These are phyloP conservation scores for Priceomyces castillae DNA, from an alignment of 805 yeast genomes.

Conservation along the genomic window DNA sequence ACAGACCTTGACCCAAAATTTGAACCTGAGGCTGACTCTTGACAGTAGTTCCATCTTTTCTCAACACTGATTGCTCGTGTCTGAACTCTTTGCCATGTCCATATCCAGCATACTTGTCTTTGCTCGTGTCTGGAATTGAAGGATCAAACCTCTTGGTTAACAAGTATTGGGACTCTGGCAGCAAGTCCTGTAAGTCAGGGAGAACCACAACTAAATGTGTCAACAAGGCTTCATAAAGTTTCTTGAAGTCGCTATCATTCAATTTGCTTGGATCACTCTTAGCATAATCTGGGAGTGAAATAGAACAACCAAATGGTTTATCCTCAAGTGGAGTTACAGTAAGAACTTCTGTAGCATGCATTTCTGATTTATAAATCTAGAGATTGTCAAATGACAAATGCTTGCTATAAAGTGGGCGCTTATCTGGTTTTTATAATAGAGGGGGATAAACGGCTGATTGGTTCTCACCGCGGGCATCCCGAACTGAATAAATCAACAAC, in stretches of 20 bases:
- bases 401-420: too few relatives aligned
- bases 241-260: conserved; percentile 61
- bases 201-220: conserved; percentile 70
- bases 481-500: too few relatives aligned
- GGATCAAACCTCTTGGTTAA: conserved; percentile 81
- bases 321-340: conserved; percentile 45
- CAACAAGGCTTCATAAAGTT: conserved; percentile 62
- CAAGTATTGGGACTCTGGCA: conserved; percentile 73
- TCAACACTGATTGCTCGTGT: conserved; percentile 57
- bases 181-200: conserved; percentile 63
- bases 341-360: conserved; percentile 20
- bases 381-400: too few relatives aligned
- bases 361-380: conserved; percentile 2
- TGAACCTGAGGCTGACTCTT: conserved; percentile 87
- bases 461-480: too few relatives aligned
- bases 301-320: conserved; percentile 66
- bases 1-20: conserved; percentile 79
- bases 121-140: conserved; percentile 44
- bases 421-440: background rate
- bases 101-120: conserved; percentile 50
- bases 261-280: conserved; percentile 68
- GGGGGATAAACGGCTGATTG: too few relatives aligned
- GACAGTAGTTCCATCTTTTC: conserved; percentile 76
- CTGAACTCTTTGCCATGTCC: conserved; percentile 79
- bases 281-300: conserved; percentile 63